Conservation (phyloP, 192 early-diverging fungal genomes). For the Backusella tuberculispora region DNA sequence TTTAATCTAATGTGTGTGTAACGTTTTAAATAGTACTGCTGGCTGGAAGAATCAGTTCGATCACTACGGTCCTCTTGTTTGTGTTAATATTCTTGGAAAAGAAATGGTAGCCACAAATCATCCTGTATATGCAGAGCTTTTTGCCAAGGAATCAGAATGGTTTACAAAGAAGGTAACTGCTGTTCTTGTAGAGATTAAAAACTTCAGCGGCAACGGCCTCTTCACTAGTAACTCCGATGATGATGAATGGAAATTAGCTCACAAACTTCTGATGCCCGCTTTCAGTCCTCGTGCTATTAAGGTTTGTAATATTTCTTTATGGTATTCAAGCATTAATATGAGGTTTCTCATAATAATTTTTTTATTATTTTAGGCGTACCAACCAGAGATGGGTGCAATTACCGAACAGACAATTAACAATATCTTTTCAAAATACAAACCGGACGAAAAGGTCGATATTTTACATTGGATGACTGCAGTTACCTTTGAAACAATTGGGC, state of each 20-base stretch:
- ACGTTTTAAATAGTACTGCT: slow-evolving; percentile 14
- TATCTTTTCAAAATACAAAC: slow-evolving; percentile 40
- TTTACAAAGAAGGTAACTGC: slow-evolving; percentile 50
- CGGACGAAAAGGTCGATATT: slow-evolving; percentile 43
- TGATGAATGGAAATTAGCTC: slow-evolving; percentile 58
- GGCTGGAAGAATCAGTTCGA: slow-evolving; percentile 36
- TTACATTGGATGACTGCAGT: slow-evolving; percentile 56
- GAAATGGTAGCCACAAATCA: slow-evolving; percentile 41
- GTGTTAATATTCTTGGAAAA: slow-evolving; percentile 22
- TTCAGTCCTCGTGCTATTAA: slow-evolving; percentile 50
- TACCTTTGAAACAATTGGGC: slow-evolving; percentile 60
- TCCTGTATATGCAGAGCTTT: slow-evolving; percentile 44
- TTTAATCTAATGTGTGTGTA: background rate
- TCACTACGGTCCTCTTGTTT: slow-evolving; percentile 42
- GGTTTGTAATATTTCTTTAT: slow-evolving; percentile 17
- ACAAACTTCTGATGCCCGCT: slow-evolving; percentile 63
- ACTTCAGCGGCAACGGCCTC: slow-evolving; percentile 49
- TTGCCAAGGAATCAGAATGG: slow-evolving; percentile 50
- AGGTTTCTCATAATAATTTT: background rate
- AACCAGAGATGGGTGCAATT: slow-evolving; percentile 50
- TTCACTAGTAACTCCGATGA: slow-evolving; percentile 54
- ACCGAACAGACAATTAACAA: slow-evolving; percentile 33
- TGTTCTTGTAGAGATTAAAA: slow-evolving; percentile 46
- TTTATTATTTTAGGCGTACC: slow-evolving; percentile 30
- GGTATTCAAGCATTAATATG: background rate